A percentile compares a stretch with the other conserved stretches of the same genome.
Conservation (phyloP, 805 yeast genomes). For the Kuraishia borneana region DNA sequence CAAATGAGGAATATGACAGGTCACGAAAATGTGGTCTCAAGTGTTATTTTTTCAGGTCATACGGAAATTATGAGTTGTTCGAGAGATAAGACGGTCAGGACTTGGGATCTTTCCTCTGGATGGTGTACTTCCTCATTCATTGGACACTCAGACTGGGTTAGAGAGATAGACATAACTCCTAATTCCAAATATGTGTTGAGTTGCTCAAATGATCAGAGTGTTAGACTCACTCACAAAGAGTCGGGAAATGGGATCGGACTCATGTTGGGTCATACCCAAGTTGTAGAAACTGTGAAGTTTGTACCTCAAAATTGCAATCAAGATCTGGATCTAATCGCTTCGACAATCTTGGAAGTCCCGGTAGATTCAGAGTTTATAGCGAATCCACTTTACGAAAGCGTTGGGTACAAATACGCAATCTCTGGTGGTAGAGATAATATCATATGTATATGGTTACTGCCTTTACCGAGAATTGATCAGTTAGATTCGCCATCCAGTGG, state of each 20-base stretch:
- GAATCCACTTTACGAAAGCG: conserved; percentile 15
- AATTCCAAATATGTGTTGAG: conserved; percentile 53
- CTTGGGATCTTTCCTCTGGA: conserved; percentile 64
- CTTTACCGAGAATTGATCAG: conserved; percentile 51
- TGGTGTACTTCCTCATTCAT: conserved; percentile 53
- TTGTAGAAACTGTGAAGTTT: conserved; percentile 61
- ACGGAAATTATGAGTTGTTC: conserved; percentile 47
- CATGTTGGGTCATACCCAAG: conserved; percentile 74
- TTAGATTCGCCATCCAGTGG: conserved; percentile 43
- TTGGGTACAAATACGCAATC: conserved; percentile 64
- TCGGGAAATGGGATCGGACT: conserved; percentile 55
- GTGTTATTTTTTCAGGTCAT: conserved; percentile 37
- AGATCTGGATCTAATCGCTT: conserved; percentile 32
- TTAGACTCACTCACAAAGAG: conserved; percentile 51
- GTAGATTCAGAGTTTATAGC: conserved; percentile 3
- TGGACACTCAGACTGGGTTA: conserved; percentile 87
- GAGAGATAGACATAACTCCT: conserved; percentile 40
- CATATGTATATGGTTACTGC: conserved; percentile 69
- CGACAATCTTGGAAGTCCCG: neutral
- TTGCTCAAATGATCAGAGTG: conserved; percentile 71
- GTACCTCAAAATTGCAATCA: conserved; percentile 43
- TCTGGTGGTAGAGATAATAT: conserved; percentile 74
- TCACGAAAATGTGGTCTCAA: conserved; percentile 79
- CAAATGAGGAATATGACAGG: conserved; percentile 59
- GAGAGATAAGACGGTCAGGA: conserved; percentile 46